Conservation (phyloP, 2,329 filamentous ascomycete species). For the Aspergillus quadrilineatus region DNA sequence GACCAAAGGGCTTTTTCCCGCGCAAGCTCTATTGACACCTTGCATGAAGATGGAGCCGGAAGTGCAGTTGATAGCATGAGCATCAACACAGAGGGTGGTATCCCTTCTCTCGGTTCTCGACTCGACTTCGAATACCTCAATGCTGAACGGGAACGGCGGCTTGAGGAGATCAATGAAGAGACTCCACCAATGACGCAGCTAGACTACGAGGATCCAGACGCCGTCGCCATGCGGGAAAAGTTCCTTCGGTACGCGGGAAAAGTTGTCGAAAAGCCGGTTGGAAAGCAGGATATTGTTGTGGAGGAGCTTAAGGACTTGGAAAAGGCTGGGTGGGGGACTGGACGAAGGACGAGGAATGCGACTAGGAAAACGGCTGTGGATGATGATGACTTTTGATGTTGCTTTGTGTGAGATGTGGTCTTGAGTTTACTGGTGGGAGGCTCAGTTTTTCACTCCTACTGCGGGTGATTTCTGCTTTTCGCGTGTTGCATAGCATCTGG, state of each 20-base stretch:
- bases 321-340: constrained; percentile 34
- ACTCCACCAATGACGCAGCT: constrained; percentile 48
- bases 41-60: constrained; percentile 46
- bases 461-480: neutral
- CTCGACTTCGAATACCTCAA: constrained; percentile 36
- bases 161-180: constrained; percentile 31
- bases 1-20: constrained; percentile 36
- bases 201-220: constrained; percentile 52
- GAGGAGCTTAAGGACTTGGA: constrained; percentile 36
- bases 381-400: neutral
- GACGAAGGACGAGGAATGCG: constrained; percentile 37
- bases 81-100: constrained; percentile 27
- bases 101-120: constrained; percentile 34
- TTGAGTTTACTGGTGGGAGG: neutral
- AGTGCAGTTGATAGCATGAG: constrained; percentile 34
- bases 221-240: constrained; percentile 56
- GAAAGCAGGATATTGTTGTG: constrained; percentile 21
- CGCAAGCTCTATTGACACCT: constrained; percentile 51
- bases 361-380: constrained; percentile 23
- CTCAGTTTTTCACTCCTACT: neutral
- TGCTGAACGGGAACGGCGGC: constrained; percentile 13
- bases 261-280: constrained; percentile 36
- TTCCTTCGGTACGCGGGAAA: constrained; percentile 49
- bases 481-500: neutral
- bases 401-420: neutral